Evolutionary conservation across 129 eudicot species (phyloP).

Genomic region (Kitagawia praeruptora): DNA sequence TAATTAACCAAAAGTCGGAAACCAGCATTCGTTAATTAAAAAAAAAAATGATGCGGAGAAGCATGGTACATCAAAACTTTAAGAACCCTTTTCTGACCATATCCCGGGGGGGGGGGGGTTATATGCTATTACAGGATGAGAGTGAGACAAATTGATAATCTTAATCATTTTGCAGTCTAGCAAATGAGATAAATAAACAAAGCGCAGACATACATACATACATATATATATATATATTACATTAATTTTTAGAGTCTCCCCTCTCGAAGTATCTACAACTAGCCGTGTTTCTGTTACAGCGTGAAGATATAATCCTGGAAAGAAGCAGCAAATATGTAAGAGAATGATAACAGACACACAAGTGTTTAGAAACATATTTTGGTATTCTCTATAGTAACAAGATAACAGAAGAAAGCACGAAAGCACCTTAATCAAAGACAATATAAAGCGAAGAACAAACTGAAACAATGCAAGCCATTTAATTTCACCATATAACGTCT

Average conservation of each 20-base stretch:
- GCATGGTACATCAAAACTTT: not conserved
- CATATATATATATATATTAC: slow-evolving; percentile 19
- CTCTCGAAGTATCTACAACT: slow-evolving; percentile 87
- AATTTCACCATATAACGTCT: not conserved
- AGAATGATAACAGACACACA: not conserved
- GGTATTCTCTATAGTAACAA: not conserved
- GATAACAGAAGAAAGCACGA: not conserved
- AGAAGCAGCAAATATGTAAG: slow-evolving; percentile 3
- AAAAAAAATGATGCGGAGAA: not conserved
- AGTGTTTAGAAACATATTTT: not conserved
- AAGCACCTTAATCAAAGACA: not conserved
- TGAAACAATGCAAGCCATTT: not conserved
- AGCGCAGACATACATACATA: not conserved
- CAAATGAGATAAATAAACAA: not conserved
- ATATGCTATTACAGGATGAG: not conserved
- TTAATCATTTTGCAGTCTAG: not conserved
- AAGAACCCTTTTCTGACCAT: no score
- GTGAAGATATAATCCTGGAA: slow-evolving; percentile 67
- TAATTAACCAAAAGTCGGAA: slow-evolving; percentile 4
- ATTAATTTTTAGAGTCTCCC: slow-evolving; percentile 77
- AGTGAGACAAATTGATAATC: not conserved
- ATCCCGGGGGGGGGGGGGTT: no score
- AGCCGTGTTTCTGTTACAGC: slow-evolving; percentile 68
- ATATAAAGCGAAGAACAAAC: no score
- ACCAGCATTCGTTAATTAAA: not conserved